Conservation (phyloP, 129 eudicot species). For the Flaveria sonorensis region DNA sequence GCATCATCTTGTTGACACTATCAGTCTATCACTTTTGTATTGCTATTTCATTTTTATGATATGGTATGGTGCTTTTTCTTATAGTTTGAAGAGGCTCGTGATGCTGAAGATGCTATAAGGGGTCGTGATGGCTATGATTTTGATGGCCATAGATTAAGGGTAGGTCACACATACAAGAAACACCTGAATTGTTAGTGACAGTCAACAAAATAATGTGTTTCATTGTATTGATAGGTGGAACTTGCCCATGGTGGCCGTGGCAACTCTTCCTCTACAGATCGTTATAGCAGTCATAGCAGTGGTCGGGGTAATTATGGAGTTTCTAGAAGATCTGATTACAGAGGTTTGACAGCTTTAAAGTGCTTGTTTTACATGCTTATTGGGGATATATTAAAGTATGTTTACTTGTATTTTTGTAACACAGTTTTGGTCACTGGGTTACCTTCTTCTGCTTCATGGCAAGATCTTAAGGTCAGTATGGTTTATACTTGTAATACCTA, state of each 20-base stretch:
- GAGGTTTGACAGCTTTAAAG: conserved; percentile 47
- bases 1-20: conserved; percentile 17
- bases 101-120: conserved; percentile 92
- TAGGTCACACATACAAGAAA: conserved; percentile 39
- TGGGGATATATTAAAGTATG: neutral
- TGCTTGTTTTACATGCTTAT: neutral
- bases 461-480: conserved; percentile 80
- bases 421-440: conserved; percentile 81
- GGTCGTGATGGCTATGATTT: conserved; percentile 98
- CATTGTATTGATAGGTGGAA: conserved; percentile 60
- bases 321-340: conserved; percentile 78
- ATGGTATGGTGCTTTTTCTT: neutral
- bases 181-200: conserved; percentile 4
- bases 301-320: conserved; percentile 74
- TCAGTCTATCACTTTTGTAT: neutral
- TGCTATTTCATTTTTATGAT: neutral
- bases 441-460: conserved; percentile 96
- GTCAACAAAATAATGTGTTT: conserved; percentile 6
- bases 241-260: conserved; percentile 99
- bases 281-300: conserved; percentile 52
- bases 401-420: neutral
- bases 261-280: conserved; percentile 70
- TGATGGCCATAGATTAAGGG: conserved; percentile 89
- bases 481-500: neutral
- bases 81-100: conserved; percentile 91